A percentile compares a stretch with the other conserved stretches of the same genome.
Evolutionary conservation across 306 rosid species (phyloP).

Genomic region (Glycine tomentella): DNA sequence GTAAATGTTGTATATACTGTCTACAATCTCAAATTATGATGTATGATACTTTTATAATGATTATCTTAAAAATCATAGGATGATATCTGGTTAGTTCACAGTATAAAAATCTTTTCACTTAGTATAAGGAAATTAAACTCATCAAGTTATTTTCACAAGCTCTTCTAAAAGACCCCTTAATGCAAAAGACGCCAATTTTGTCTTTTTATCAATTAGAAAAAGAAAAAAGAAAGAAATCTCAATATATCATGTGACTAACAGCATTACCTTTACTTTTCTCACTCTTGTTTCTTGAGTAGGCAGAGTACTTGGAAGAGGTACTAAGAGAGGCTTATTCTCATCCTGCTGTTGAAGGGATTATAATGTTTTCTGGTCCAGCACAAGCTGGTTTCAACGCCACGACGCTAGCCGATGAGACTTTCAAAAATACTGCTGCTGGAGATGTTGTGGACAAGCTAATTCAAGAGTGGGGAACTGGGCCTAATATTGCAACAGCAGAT

Average conservation of each 20-base stretch:
- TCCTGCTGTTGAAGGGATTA: conserved; percentile 79
- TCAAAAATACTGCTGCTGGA: conserved; percentile 69
- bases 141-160: not conserved
- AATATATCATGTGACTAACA: not conserved
- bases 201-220: not conserved
- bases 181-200: not conserved
- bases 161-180: not conserved
- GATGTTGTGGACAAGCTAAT: conserved; percentile 81
- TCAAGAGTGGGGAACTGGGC: conserved; percentile 64
- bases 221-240: not conserved
- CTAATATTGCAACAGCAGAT: conserved; percentile 54
- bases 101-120: not conserved
- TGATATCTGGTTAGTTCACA: not conserved
- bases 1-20: conserved; percentile 53
- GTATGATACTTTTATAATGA: not conserved
- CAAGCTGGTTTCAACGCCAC: conserved; percentile 66
- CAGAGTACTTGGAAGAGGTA: conserved; percentile 68
- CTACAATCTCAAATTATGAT: no score
- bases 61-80: not conserved
- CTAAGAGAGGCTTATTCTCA: conserved; percentile 76
- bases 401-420: conserved; percentile 60
- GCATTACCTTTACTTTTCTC: not conserved
- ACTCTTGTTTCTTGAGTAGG: conserved; percentile 52
- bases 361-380: conserved; percentile 76
- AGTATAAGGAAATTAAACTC: not conserved